Evolutionary conservation across 768 basidiomycete species (phyloP).

Genomic region (Suillus plorans): DNA sequence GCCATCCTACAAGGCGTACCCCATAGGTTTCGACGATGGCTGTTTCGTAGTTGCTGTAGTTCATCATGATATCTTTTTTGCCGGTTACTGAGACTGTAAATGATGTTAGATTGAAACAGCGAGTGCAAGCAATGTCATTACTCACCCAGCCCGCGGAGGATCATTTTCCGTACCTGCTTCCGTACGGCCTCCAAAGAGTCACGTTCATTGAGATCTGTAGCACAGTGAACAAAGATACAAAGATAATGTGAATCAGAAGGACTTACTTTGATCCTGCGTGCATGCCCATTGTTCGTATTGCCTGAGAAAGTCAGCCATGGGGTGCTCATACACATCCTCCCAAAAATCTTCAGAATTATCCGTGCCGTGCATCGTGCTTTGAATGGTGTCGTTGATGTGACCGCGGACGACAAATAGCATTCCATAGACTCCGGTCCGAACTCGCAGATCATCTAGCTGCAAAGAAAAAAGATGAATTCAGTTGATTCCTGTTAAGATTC

Average conservation of each 20-base stretch:
- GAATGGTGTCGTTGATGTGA: no score
- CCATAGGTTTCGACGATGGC: constrained; percentile 3
- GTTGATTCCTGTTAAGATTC: no score
- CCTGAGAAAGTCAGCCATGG: neutral
- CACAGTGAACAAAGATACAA: neutral
- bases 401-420: no score
- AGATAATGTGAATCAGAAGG: neutral
- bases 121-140: neutral
- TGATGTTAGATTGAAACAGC: neutral
- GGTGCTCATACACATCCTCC: no score
- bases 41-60: constrained; percentile 16
- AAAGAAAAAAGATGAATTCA: no score
- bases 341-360: no score
- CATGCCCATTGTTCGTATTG: constrained; percentile 15
- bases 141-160: constrained; percentile 12
- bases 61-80: constrained; percentile 10
- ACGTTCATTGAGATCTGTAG: neutral
- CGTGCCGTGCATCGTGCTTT: no score
- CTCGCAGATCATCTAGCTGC: no score
- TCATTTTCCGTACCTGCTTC: constrained; percentile 6
- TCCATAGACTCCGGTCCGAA: no score
- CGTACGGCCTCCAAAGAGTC: constrained; percentile 3
- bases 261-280: constrained; percentile 9
- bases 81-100: constrained; percentile 2
- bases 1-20: no score